Base-by-base conservation (phyloP, 2,329 filamentous ascomycete species). In the Trichoderma cornu-damae region DNA sequence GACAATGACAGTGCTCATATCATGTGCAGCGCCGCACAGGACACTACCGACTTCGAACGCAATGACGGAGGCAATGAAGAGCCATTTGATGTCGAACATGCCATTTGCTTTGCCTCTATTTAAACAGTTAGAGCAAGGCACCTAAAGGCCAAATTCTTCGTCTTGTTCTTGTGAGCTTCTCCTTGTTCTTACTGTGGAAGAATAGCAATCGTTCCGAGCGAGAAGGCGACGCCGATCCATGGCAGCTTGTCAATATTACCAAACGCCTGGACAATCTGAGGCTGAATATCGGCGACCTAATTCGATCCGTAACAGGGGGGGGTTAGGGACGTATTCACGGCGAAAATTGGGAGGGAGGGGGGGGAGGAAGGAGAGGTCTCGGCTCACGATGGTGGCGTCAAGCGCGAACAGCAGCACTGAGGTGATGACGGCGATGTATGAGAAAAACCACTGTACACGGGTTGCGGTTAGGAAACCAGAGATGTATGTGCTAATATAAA, bases 1-100 rank as follows among this genome's bases (percentile, higher is more conserved):
- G 11, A 77, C 60, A 55, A 80, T 79, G 16, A 79, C 58, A 34
- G 72, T 70, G 60, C 73, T 64, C 68, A 77, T 75, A 34, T 47
- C 70, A 1, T 70, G 71, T 1, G 75, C 73, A 1, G 66, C 74
- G 32, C 75, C 75, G 57, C 75, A 76, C 4, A 74, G 58, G 2
- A 69, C 68, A 42, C 59, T 63, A 40, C 66, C 67, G 8, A 60
- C 57, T 50, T 63, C 61, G 57, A 68, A 68, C 5, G 62, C 34
- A 38, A 64, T 7, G 16, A 65, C 50, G 30, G 43, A 46, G 32
- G 50, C 16, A 42, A 66, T 30, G 35, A 66, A 69, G 1, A 75
- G 54, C 67, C 66, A 72, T 61, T 79, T 79, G 1, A 68, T 65
- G 44, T 77, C 68, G 64, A 78, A 79, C 22, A 61, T 8, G 30